These are phyloP conservation scores for Cyclotella atomus DNA, from an alignment of 108 stramenopile species.

Conservation along the genomic window DNA sequence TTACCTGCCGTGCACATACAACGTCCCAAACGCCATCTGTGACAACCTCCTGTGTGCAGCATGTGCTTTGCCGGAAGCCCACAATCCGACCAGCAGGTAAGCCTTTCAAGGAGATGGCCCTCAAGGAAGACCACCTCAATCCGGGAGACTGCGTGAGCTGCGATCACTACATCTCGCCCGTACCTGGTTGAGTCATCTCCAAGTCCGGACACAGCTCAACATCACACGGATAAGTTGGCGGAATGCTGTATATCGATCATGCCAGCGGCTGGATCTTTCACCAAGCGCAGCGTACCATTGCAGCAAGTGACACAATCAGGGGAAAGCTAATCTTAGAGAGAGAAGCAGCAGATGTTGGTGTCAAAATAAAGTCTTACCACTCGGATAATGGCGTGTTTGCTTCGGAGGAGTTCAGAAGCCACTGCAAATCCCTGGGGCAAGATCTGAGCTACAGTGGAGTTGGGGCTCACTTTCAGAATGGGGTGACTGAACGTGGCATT, in stretches of 20 bases:
- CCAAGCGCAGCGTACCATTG: neutral
- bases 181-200: constrained; percentile 35
- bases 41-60: neutral
- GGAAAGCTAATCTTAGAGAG: constrained; percentile 47
- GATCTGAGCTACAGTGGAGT: constrained; percentile 26
- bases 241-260: neutral
- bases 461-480: constrained; percentile 8
- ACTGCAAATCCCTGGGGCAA: constrained; percentile 21
- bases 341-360: constrained; percentile 7
- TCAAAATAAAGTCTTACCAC: constrained; percentile 39
- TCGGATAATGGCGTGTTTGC: constrained; percentile 48
- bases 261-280: neutral
- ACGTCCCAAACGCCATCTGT: neutral
- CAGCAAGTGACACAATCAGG: constrained; percentile 47
- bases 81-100: neutral
- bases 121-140: constrained; percentile 4
- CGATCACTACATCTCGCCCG: constrained; percentile 44
- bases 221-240: neutral
- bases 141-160: constrained; percentile 47
- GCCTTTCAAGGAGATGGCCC: neutral
- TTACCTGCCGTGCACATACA: constrained; percentile 4
- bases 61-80: neutral
- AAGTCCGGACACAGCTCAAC: neutral
- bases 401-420: constrained; percentile 8
- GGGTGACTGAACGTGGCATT: constrained; percentile 52